phyloP scores from a whole-genome alignment of 2,329 filamentous ascomycete genomes.

The Colletotrichum sp. region DNA sequence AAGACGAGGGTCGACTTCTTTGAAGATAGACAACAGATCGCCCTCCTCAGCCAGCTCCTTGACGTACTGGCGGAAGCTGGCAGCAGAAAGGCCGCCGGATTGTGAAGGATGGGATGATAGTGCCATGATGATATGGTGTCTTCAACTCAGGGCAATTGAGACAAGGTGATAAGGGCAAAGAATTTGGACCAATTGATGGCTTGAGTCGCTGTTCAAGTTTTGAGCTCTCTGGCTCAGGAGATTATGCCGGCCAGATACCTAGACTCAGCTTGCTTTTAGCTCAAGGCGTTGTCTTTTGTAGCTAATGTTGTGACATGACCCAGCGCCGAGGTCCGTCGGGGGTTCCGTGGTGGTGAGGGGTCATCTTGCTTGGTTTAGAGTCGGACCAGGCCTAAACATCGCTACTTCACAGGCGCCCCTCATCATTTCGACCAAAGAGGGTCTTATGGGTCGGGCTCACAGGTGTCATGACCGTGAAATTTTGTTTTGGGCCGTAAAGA shows the following conservation, averaged over 20 bases:
- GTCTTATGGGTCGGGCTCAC: not conserved
- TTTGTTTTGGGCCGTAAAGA: not conserved
- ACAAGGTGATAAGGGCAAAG: not conserved
- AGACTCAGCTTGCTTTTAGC: not conserved
- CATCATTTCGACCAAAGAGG: not conserved
- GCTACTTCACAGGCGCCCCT: not conserved
- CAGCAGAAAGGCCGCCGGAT: not conserved
- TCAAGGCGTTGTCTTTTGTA: not conserved
- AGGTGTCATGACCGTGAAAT: not conserved
- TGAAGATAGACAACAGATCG: conserved; percentile 33
- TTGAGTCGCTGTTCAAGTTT: not conserved
- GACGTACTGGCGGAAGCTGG: not conserved
- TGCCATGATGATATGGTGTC: not conserved
- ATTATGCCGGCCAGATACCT: not conserved
- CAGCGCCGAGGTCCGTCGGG: not conserved
- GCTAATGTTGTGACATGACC: not conserved
- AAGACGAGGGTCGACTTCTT: conserved; percentile 46
- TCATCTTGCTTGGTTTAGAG: conserved; percentile 33
- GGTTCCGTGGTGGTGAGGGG: conserved; percentile 28
- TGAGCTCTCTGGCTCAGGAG: not conserved
- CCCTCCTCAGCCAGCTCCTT: not conserved
- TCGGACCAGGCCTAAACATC: not conserved
- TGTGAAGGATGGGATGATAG: not conserved
- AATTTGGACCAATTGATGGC: not conserved
- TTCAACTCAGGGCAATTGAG: not conserved